Conservation (phyloP, 2,329 filamentous ascomycete species). For the Grosmannia serpens region DNA sequence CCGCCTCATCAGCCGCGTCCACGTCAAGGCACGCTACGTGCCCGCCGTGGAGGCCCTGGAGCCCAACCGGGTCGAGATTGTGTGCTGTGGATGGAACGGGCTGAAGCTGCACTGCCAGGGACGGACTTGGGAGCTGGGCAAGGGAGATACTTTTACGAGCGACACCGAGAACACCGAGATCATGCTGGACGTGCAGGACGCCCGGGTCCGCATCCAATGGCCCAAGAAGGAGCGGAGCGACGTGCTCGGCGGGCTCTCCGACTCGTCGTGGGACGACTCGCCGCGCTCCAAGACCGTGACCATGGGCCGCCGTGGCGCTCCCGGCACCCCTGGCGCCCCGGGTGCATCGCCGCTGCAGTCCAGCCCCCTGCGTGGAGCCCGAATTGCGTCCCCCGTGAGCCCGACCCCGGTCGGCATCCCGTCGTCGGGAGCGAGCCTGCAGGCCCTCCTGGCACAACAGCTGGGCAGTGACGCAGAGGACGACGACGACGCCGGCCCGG, state of each 20-base stretch:
- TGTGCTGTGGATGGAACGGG: constrained; percentile 94
- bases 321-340: constrained; percentile 13
- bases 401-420: constrained; percentile 37
- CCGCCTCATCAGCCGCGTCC: constrained; percentile 83
- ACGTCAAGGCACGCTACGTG: constrained; percentile 80
- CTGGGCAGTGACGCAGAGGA: constrained; percentile 15
- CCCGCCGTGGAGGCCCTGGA: constrained; percentile 55
- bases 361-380: constrained; percentile 45
- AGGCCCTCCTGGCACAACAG: constrained; percentile 28
- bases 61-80: constrained; percentile 70
- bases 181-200: constrained; percentile 90
- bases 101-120: constrained; percentile 86
- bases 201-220: constrained; percentile 83
- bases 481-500: constrained; percentile 27
- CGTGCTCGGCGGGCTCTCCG: constrained; percentile 41
- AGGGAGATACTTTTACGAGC: constrained; percentile 82
- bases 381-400: constrained; percentile 66
- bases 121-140: constrained; percentile 71
- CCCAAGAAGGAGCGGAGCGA: constrained; percentile 42
- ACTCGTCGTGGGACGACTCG: constrained; percentile 62
- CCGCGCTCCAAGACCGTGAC: constrained; percentile 25
- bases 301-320: constrained; percentile 10
- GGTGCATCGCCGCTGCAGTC: constrained; percentile 35
- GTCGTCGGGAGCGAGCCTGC: constrained; percentile 29
- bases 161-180: constrained; percentile 82